Evolutionary conservation across 2,329 filamentous ascomycete genomes (phyloP).

Genomic region (Passalora sequoiae): DNA sequence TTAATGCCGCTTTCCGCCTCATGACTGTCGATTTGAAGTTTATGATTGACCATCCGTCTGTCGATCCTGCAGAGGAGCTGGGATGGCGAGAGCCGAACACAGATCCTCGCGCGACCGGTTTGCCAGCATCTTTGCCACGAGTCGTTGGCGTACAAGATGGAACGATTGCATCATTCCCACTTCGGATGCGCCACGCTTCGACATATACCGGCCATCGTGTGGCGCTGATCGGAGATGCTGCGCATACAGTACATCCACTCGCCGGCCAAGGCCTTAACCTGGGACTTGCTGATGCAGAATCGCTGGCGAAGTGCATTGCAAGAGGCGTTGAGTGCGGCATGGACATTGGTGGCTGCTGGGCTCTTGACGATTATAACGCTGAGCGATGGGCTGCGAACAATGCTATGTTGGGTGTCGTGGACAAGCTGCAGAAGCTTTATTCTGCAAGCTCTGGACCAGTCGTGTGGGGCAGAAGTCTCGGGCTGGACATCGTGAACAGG

Average conservation of each 20-base stretch:
- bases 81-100: constrained; percentile 78
- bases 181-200: constrained; percentile 88
- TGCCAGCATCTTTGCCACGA: constrained; percentile 45
- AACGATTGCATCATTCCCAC: constrained; percentile 81
- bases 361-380: constrained; percentile 72
- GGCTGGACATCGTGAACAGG: constrained; percentile 69
- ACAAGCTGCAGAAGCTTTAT: constrained; percentile 91
- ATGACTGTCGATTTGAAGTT: constrained; percentile 73
- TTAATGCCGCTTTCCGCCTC: constrained; percentile 90
- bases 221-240: constrained; percentile 87
- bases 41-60: constrained; percentile 59
- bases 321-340: constrained; percentile 76
- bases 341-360: constrained; percentile 74
- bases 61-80: constrained; percentile 62
- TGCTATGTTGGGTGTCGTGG: constrained; percentile 69
- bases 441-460: constrained; percentile 73
- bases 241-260: constrained; percentile 90
- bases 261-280: constrained; percentile 93
- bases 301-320: constrained; percentile 67
- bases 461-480: constrained; percentile 71
- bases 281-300: constrained; percentile 81
- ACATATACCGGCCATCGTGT: constrained; percentile 87
- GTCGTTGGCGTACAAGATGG: constrained; percentile 69
- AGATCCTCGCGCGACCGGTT: constrained; percentile 37
- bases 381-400: constrained; percentile 80